These are phyloP conservation scores for Cicer chorassanicum DNA, from an alignment of 306 rosid genomes.

Conservation along the genomic window DNA sequence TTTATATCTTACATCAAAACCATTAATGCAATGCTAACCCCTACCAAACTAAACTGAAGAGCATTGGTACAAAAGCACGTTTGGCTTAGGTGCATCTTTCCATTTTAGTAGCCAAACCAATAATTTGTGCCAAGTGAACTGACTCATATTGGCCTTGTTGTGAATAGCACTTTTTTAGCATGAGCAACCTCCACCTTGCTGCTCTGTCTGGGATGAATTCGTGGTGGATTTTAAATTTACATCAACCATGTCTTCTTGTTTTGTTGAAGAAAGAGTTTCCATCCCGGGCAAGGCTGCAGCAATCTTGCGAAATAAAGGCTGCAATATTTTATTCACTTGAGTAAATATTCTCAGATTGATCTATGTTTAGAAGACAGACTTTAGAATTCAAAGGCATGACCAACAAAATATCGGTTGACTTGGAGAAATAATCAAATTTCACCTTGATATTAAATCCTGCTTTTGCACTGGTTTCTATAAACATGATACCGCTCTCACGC, in stretches of 20 bases:
- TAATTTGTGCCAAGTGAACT: slow-evolving; percentile 25
- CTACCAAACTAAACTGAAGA: slow-evolving; percentile 39
- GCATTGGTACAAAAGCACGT: slow-evolving; percentile 39
- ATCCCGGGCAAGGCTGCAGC: slow-evolving; percentile 96
- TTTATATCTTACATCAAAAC: slow-evolving; percentile 29
- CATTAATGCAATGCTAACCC: slow-evolving; percentile 20
- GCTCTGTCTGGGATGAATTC: slow-evolving; percentile 75
- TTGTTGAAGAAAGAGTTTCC: slow-evolving; percentile 85
- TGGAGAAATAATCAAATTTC: slow-evolving; percentile 40
- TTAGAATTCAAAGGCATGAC: slow-evolving; percentile 23
- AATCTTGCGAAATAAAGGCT: slow-evolving; percentile 89
- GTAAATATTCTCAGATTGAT: slow-evolving; percentile 28
- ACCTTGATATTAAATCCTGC: slow-evolving; percentile 99
- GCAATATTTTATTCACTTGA: slow-evolving; percentile 47
- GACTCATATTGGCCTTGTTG: slow-evolving; percentile 32
- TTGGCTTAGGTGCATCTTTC: slow-evolving; percentile 32
- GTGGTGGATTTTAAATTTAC: slow-evolving; percentile 78
- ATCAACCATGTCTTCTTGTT: slow-evolving; percentile 93
- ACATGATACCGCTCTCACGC: slow-evolving; percentile 87
- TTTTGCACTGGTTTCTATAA: slow-evolving; percentile 96
- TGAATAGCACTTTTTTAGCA: slow-evolving; percentile 75
- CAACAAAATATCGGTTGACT: slow-evolving; percentile 21
- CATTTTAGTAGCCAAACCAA: slow-evolving; percentile 33
- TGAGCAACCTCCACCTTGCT: slow-evolving; percentile 92
- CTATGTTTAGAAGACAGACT: neutral